A percentile compares a stretch with the other conserved stretches of the same genome.
Conservation (phyloP, 257 asterid genomes). For the Solanum pinnatisectum region DNA sequence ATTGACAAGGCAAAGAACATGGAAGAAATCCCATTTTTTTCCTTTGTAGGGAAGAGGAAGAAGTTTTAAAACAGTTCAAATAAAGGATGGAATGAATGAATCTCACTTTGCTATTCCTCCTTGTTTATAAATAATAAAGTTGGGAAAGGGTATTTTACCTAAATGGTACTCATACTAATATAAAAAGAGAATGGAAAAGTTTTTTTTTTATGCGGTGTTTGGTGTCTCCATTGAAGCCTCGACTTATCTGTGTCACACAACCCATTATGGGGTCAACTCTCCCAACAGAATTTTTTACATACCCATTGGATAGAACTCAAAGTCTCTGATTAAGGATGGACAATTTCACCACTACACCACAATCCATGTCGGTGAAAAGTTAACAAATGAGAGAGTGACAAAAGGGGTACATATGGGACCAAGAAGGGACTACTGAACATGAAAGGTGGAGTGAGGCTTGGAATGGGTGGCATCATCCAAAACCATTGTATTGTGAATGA, state of each 20-base stretch:
- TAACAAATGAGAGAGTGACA: background rate
- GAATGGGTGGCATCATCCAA: background rate
- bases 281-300: rapidly evolving
- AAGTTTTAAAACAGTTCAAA: background rate
- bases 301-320: background rate
- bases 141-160: background rate
- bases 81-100: background rate
- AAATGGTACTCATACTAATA: background rate
- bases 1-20: background rate
- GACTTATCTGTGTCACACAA: rapidly evolving
- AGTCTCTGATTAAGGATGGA: rapidly evolving
- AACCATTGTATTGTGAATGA: background rate
- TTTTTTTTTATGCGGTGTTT: no score
- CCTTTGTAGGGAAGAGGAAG: background rate
- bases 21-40: constrained; percentile 8
- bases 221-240: background rate
- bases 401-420: background rate
- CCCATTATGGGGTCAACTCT: rapidly evolving
- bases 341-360: rapidly evolving
- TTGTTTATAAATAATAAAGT: background rate
- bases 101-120: background rate
- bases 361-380: background rate
- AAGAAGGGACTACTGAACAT: background rate
- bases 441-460: background rate
- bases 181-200: background rate